These are phyloP conservation scores for Chlorella sp. DNA, from an alignment of 139 green algal genomes.

Conservation along the genomic window DNA sequence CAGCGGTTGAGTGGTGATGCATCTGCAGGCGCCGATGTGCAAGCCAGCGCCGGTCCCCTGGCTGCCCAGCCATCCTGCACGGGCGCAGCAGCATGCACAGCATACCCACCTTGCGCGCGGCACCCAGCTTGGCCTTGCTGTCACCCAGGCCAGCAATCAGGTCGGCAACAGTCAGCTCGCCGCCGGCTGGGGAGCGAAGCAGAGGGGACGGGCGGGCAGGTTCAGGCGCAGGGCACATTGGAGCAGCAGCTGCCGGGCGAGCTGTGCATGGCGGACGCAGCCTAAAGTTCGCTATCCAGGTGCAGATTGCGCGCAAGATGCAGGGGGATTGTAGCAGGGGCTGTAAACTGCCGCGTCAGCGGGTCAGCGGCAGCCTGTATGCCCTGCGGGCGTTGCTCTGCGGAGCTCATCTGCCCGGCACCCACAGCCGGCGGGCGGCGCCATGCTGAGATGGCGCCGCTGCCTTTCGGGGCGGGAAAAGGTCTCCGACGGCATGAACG, in stretches of 20 bases:
- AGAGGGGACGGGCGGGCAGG: neutral
- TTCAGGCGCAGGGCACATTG: too few species aligned
- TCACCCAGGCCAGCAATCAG: conserved; percentile 68
- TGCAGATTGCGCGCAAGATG: neutral
- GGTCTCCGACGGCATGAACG: too few species aligned
- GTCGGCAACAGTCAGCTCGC: conserved; percentile 74
- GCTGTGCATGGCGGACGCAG: too few species aligned
- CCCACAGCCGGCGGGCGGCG: conserved; percentile 12
- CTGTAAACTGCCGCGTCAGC: conserved; percentile 29
- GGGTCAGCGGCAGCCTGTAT: conserved; percentile 35
- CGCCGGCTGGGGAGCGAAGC: conserved; percentile 9
- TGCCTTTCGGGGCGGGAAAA: conserved; percentile 40
- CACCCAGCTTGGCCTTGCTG: conserved; percentile 49
- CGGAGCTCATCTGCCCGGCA: conserved; percentile 46
- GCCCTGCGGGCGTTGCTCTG: conserved; percentile 25
- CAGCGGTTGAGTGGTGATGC: too few species aligned
- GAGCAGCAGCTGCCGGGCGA: too few species aligned
- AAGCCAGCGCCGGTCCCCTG: too few species aligned
- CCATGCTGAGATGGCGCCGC: neutral
- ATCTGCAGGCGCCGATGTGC: too few species aligned
- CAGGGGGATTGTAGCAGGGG: neutral
- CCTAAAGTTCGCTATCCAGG: neutral
- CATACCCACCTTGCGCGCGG: conserved; percentile 51
- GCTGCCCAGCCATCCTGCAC: too few species aligned
- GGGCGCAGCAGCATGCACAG: too few species aligned